Conservation (phyloP, 345 rosid genomes). For the Aquilaria malaccensis region DNA sequence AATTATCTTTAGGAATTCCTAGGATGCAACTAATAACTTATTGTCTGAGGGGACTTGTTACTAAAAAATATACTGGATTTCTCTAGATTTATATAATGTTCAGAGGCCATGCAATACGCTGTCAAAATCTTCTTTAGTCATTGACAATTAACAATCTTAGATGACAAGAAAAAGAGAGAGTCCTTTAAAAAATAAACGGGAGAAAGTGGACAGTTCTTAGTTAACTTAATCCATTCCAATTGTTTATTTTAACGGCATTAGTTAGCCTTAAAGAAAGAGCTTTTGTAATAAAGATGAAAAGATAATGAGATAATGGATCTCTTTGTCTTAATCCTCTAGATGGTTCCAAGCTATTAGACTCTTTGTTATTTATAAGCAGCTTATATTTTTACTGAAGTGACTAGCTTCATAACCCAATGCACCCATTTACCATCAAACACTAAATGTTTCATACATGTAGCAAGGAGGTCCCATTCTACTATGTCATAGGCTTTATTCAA, state of each 20-base stretch:
- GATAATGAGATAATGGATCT: neutral
- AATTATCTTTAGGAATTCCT: neutral
- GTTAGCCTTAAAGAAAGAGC: neutral
- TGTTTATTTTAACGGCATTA: no score
- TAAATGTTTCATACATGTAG: conserved; percentile 22
- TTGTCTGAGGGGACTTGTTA: no score
- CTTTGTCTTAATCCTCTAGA: neutral
- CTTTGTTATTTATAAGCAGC: no score
- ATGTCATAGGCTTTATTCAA: no score
- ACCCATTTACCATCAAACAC: neutral
- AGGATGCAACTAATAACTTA: neutral
- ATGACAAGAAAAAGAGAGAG: neutral
- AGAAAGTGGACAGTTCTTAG: neutral
- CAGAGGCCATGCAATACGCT: neutral
- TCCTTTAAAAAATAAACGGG: neutral
- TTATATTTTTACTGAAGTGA: neutral
- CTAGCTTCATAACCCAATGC: neutral
- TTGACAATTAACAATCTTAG: neutral
- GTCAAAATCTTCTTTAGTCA: neutral
- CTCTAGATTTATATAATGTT: neutral
- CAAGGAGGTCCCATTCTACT: no score
- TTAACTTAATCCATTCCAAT: neutral
- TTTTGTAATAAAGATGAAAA: no score
- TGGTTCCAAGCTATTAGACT: no score
- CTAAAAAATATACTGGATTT: neutral